Conservation (phyloP, 495 filamentous ascomycete genomes). For the Trichoderma gamsii region DNA sequence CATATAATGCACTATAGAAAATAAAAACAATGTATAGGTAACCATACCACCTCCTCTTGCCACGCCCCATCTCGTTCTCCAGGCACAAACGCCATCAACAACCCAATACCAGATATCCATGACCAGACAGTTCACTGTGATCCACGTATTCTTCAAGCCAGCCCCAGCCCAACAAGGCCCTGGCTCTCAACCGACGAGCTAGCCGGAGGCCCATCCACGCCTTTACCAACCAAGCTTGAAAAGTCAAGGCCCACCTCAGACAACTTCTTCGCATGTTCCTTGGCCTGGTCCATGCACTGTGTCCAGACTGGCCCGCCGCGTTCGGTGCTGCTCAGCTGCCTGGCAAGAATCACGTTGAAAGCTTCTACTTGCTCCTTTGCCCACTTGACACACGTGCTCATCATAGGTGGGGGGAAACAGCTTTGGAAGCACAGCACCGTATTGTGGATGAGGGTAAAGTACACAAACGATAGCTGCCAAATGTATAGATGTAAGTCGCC, state of each 20-base stretch:
- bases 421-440: constrained; percentile 81
- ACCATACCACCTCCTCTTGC: neutral
- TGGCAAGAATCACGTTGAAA: constrained; percentile 74
- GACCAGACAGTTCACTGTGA: neutral
- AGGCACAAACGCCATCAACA: neutral
- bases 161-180: constrained; percentile 37
- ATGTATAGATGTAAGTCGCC: constrained; percentile 88
- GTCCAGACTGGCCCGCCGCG: constrained; percentile 65
- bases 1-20: neutral
- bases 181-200: constrained; percentile 18
- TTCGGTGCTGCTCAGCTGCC: constrained; percentile 77
- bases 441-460: constrained; percentile 89
- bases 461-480: constrained; percentile 91
- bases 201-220: constrained; percentile 23
- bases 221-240: constrained; percentile 56
- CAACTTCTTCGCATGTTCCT: constrained; percentile 71
- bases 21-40: neutral
- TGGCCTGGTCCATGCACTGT: constrained; percentile 77
- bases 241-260: constrained; percentile 89
- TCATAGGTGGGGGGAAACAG: constrained; percentile 80
- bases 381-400: constrained; percentile 92
- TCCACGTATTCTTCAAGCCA: constrained; percentile 23
- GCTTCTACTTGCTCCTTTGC: constrained; percentile 85
- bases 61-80: neutral
- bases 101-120: neutral